A percentile compares a stretch with the other conserved stretches of the same genome.
Evolutionary conservation across 108 stramenopile species (phyloP).

Genomic region (Fistulifera solaris): DNA sequence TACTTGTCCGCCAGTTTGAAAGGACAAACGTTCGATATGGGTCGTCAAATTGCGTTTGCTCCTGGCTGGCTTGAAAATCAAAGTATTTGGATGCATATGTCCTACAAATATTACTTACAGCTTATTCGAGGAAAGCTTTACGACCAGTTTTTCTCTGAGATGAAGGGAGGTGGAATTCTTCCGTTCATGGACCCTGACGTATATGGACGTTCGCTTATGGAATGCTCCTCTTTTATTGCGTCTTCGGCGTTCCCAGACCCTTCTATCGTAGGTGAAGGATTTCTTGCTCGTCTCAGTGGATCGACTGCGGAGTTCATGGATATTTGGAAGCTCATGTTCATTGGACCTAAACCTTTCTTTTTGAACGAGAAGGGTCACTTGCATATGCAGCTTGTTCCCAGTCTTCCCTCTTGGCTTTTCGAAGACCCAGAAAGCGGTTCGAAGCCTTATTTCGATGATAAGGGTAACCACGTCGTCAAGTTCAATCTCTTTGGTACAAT

Average conservation of each 20-base stretch:
- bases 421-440: conserved; percentile 32
- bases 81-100: conserved; percentile 97
- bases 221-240: conserved; percentile 88
- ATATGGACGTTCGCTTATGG: conserved; percentile 90
- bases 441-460: conserved; percentile 51
- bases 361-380: conserved; percentile 64
- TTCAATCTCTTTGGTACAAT: conserved; percentile 89
- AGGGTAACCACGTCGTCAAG: conserved; percentile 63
- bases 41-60: conserved; percentile 92
- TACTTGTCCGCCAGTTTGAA: conserved; percentile 79
- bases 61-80: conserved; percentile 97
- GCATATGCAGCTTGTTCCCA: conserved; percentile 77
- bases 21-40: conserved; percentile 90
- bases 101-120: conserved; percentile 93
- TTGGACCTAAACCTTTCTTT: conserved; percentile 68
- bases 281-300: conserved; percentile 90
- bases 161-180: conserved; percentile 80
- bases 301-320: conserved; percentile 93
- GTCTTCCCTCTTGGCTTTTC: conserved; percentile 88
- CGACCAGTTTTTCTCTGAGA: conserved; percentile 85
- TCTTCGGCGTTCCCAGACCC: conserved; percentile 89
- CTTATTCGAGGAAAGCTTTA: conserved; percentile 90
- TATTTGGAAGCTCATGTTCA: conserved; percentile 92
- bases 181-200: conserved; percentile 89
- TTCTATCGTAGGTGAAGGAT: conserved; percentile 71